These are phyloP conservation scores for Biancaea sappan DNA, from an alignment of 306 rosid species.

Conservation along the genomic window DNA sequence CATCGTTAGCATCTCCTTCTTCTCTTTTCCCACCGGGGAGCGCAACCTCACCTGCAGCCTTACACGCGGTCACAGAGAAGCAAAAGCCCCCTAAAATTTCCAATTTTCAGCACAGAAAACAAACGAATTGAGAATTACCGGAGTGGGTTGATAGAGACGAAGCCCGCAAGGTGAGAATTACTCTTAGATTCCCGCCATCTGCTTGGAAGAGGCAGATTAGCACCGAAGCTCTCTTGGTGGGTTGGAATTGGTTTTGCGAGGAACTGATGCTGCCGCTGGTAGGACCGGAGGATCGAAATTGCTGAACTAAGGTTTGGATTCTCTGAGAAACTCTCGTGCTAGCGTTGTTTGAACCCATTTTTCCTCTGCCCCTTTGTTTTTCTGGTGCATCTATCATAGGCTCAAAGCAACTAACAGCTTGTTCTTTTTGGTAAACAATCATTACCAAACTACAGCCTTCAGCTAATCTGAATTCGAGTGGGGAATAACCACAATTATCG, in stretches of 20 bases:
- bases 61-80: neutral
- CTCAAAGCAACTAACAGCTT: too few relatives aligned
- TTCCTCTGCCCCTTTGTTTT: too few relatives aligned
- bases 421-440: too few relatives aligned
- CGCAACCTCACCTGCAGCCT: slow-evolving; percentile 78
- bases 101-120: neutral
- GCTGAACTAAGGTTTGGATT: slow-evolving; percentile 51
- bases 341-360: slow-evolving; percentile 31
- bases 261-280: slow-evolving; percentile 6
- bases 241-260: slow-evolving; percentile 14
- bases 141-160: slow-evolving; percentile 76
- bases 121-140: slow-evolving; percentile 38
- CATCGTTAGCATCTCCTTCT: slow-evolving; percentile 65
- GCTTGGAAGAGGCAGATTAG: slow-evolving; percentile 66
- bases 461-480: too few relatives aligned
- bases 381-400: too few relatives aligned
- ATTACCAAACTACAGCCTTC: too few relatives aligned
- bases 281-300: slow-evolving; percentile 31
- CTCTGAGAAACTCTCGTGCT: slow-evolving; percentile 36
- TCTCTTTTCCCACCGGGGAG: slow-evolving; percentile 90
- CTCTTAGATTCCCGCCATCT: slow-evolving; percentile 49
- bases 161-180: slow-evolving; percentile 72
- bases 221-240: slow-evolving; percentile 67
- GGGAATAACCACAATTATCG: too few relatives aligned
- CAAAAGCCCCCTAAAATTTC: neutral